Base-by-base conservation (phyloP, 1,284 basidiomycete species). In the Stygiomarasmius scandens region DNA sequence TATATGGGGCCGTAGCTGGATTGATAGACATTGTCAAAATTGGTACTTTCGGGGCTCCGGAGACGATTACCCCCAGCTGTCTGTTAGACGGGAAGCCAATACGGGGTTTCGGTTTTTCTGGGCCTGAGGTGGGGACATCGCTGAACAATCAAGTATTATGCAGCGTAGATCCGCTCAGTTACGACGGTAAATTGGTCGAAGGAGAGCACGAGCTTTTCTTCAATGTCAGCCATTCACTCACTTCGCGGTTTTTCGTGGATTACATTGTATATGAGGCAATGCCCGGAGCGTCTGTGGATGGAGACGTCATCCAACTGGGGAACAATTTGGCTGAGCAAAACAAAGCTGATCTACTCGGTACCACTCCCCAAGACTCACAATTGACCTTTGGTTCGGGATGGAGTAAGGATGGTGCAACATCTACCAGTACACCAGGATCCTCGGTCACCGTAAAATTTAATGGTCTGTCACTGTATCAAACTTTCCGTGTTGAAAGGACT, bases 201-300 rank as follows among this genome's bases (percentile, higher is more conserved):
- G 48, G 48, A 32, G 48, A 49, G n/a, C 48, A 49, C 32, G 48
- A 49, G 25, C 25, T 49, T 3, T 16, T 29, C 10, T 29, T 49
- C 3, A 32, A 49, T n/a, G 25, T 49, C 25, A 49, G 23, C 6
- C 25, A 29, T 12, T 3, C 12, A 32, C 12, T 12, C 29, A 32
- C 5, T 12, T 5, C 29, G 29, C 5, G 29, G 6, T 32, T 32
- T 32, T 32, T 6, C 29, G 29, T 32, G 29, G 29, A 32, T 12
- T 32, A 32, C 12, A 12, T 32, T 12, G 29, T 32, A 12, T 32
- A 32, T 12, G 29, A 32, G 12, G 29, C 29, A 12, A 5, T 32
- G 5, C 6, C 29, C 6, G 29, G 12, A 6, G 29, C 29, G 12
- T 12, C 29, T 32, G 12, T 32, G 5, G 29, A 32, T 12, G 29